These are phyloP conservation scores for Saitozyma sp. DNA, from an alignment of 768 basidiomycete species.

Conservation along the genomic window DNA sequence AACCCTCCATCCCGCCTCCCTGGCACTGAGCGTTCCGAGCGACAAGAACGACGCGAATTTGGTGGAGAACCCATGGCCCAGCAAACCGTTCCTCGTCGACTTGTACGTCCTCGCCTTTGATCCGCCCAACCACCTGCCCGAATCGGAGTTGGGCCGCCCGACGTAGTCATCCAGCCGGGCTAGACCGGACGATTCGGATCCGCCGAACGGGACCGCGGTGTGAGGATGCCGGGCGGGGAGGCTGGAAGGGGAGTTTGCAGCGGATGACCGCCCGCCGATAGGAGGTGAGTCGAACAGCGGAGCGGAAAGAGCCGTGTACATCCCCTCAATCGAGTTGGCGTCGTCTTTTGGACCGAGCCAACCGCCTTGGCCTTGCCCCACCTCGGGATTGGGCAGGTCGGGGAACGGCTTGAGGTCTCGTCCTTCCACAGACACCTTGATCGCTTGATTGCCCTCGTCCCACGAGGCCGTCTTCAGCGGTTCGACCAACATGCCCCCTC, in stretches of 20 bases:
- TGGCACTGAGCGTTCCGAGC: conserved; percentile 48
- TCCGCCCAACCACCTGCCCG: conserved; percentile 28
- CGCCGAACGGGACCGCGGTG: conserved; percentile 52
- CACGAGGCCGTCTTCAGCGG: conserved; percentile 33
- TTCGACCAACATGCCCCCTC: conserved; percentile 49
- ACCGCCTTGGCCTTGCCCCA: conserved; percentile 13
- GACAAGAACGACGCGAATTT: conserved; percentile 55
- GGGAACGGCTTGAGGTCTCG: conserved; percentile 47
- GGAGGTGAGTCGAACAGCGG: conserved; percentile 46
- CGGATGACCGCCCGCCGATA: conserved; percentile 35
- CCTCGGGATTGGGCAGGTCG: conserved; percentile 10
- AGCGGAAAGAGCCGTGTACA: conserved; percentile 31
- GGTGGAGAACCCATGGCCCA: conserved; percentile 55
- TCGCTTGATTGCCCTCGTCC: conserved; percentile 2
- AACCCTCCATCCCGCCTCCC: conserved; percentile 45
- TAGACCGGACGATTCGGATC: conserved; percentile 49
- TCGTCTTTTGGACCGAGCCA: conserved; percentile 19
- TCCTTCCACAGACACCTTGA: conserved; percentile 19
- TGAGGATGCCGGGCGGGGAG: conserved; percentile 21
- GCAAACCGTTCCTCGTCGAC: conserved; percentile 54
- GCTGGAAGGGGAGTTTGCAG: not conserved
- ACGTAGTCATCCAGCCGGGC: conserved; percentile 52
- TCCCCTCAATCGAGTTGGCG: conserved; percentile 20
- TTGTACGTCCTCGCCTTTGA: conserved; percentile 51
- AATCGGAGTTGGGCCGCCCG: conserved; percentile 19